These are phyloP conservation scores for Linnemannia schmuckeri DNA, from an alignment of 192 early-diverging fungal genomes.

Conservation along the genomic window DNA sequence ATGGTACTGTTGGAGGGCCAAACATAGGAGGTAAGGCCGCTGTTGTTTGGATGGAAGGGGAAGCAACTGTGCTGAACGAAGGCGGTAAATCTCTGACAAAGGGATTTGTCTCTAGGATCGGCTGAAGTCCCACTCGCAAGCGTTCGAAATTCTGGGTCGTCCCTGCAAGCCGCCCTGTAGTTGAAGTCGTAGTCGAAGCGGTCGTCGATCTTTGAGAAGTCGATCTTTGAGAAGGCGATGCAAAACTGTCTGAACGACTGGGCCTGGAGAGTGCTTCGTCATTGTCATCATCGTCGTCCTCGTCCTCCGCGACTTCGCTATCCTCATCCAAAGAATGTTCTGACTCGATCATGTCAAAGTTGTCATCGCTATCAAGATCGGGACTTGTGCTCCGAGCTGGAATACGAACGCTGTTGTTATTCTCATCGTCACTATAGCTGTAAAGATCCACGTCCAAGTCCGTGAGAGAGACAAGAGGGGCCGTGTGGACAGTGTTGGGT, in stretches of 20 bases:
- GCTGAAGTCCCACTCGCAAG: not conserved
- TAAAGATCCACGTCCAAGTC: conserved; percentile 13
- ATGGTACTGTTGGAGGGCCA: not conserved
- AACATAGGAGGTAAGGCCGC: not conserved
- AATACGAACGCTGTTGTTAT: not conserved
- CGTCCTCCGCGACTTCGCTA: not conserved
- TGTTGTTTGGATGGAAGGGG: not conserved
- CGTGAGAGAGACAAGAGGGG: conserved; percentile 8
- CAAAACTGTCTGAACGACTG: not conserved
- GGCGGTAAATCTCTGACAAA: not conserved
- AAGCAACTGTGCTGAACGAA: not conserved
- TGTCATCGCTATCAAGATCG: conserved; percentile 8
- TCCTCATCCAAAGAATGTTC: conserved; percentile 15
- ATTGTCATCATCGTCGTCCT: not conserved
- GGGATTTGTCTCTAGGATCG: not conserved
- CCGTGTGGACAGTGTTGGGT: conserved; percentile 45
- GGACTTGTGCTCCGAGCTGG: not conserved
- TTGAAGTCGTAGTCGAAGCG: not conserved
- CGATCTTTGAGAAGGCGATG: not conserved
- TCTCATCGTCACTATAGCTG: not conserved
- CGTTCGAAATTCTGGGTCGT: conserved; percentile 29
- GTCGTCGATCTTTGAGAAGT: too few species aligned
- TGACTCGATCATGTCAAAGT: conserved; percentile 30
- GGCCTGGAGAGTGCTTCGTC: not conserved
- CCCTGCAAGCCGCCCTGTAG: not conserved